Evolutionary conservation across 179 eudicot genomes (phyloP).

Genomic region (Patellifolia procumbens): DNA sequence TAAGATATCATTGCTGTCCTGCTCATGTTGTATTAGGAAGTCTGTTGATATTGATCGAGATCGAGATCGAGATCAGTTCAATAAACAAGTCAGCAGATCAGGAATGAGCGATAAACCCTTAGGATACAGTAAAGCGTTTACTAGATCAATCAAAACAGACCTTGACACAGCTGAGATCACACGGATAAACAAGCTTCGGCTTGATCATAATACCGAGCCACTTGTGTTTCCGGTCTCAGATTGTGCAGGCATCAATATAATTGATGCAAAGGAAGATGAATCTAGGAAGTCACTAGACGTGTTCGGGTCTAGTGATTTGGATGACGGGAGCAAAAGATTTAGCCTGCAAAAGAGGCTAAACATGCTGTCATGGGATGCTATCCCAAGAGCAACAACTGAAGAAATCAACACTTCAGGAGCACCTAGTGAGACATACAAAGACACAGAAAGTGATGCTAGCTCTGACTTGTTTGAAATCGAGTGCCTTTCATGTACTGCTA

Average conservation of each 20-base stretch:
- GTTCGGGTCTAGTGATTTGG: slow-evolving; percentile 41
- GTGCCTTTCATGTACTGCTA: slow-evolving; percentile 47
- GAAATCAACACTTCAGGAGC: slow-evolving; percentile 29
- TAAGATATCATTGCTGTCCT: slow-evolving; percentile 42
- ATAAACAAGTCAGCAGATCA: too few relatives aligned
- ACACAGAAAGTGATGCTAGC: slow-evolving; percentile 66
- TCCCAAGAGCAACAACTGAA: slow-evolving; percentile 41
- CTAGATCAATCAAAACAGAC: slow-evolving; percentile 21
- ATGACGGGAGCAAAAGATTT: slow-evolving; percentile 31
- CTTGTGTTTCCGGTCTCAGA: slow-evolving; percentile 43
- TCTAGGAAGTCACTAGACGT: slow-evolving; percentile 42
- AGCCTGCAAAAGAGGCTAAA: slow-evolving; percentile 53
- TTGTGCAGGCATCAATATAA: too few relatives aligned
- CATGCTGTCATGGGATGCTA: slow-evolving; percentile 53
- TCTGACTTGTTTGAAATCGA: slow-evolving; percentile 85
- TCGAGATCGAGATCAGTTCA: slow-evolving; percentile 6
- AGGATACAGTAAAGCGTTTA: slow-evolving; percentile 1
- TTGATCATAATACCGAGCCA: slow-evolving; percentile 23
- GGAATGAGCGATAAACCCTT: too few relatives aligned
- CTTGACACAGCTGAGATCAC: slow-evolving; percentile 26
- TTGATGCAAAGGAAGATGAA: too few relatives aligned
- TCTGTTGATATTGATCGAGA: slow-evolving; percentile 50
- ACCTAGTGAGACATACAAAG: slow-evolving; percentile 36
- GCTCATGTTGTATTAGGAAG: slow-evolving; percentile 52
- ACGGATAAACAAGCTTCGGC: slow-evolving; percentile 19